These are phyloP conservation scores for Ogataea trehalophila DNA, from an alignment of 805 yeast species.

Conservation along the genomic window DNA sequence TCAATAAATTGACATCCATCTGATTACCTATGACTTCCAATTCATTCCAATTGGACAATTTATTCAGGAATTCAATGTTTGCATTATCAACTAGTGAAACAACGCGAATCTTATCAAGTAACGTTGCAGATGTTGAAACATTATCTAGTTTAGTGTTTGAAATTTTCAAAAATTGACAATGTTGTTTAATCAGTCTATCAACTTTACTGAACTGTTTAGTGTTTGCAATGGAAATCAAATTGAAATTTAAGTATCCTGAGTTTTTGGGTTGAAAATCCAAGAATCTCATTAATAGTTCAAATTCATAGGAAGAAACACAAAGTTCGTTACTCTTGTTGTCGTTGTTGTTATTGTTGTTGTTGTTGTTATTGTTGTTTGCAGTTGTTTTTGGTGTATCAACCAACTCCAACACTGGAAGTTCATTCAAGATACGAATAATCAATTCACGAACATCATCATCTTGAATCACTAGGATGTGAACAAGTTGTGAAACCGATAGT, in stretches of 20 bases:
- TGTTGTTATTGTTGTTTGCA: no score
- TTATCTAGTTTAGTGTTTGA: not conserved
- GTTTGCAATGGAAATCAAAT: not conserved
- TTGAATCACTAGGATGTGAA: conserved; percentile 5
- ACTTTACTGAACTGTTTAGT: not conserved
- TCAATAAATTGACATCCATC: not conserved
- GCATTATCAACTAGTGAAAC: not conserved
- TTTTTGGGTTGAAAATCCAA: not conserved
- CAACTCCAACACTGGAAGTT: not conserved
- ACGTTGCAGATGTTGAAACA: not conserved
- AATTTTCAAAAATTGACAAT: not conserved
- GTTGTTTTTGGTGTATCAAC: conserved; percentile 1
- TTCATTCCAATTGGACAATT: not conserved
- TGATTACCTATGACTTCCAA: not conserved
- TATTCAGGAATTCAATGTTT: not conserved
- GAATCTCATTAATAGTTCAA: not conserved
- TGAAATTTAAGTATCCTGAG: not conserved
- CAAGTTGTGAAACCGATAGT: conserved; percentile 8
- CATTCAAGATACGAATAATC: not conserved
- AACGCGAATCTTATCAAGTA: not conserved
- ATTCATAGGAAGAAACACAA: conserved; percentile 1
- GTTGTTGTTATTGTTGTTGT: no score
- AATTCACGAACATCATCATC: conserved; percentile 1
- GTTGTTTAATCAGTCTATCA: conserved; percentile 1
- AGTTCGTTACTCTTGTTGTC: not conserved